phyloP scores from a whole-genome alignment of 2,329 filamentous ascomycete species.

The Sporothrix pallida region DNA sequence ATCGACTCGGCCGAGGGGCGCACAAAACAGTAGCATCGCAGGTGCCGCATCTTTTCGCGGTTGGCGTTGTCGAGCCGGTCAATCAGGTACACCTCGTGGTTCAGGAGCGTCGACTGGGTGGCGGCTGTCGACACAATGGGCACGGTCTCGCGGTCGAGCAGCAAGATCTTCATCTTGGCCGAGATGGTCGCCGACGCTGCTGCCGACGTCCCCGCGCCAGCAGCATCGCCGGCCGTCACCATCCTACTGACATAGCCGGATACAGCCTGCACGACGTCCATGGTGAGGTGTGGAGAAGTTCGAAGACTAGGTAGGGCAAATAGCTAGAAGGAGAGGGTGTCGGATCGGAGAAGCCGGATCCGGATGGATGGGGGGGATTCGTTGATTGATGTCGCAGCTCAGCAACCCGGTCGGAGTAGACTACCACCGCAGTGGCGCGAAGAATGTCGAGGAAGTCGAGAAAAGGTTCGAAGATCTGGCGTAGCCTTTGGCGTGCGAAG shows the following conservation, averaged over 20 bases:
- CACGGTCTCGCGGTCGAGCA: conserved; percentile 92
- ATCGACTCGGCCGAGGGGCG: conserved; percentile 91
- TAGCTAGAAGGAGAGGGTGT: no score
- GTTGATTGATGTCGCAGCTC: conserved; percentile 24
- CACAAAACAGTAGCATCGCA: conserved; percentile 90
- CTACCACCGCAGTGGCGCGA: conserved; percentile 18
- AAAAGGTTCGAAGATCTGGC: background rate
- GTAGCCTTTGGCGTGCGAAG: background rate
- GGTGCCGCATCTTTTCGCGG: conserved; percentile 96
- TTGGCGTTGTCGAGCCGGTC: conserved; percentile 89
- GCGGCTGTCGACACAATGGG: conserved; percentile 93
- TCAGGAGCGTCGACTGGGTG: conserved; percentile 92
- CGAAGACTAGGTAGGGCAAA: no score
- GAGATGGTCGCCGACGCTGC: conserved; percentile 68
- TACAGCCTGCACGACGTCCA: conserved; percentile 94
- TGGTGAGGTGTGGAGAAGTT: conserved; percentile 50
- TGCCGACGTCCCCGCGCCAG: conserved; percentile 61
- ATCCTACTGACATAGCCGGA: conserved; percentile 97
- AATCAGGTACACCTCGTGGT: conserved; percentile 96
- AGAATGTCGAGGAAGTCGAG: background rate
- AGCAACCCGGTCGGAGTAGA: conserved; percentile 13
- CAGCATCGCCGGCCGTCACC: conserved; percentile 80
- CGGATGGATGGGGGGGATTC: conserved; percentile 5
- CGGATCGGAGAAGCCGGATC: background rate
- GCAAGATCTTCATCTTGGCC: conserved; percentile 96